These are phyloP conservation scores for Pseudocercospora cruenta DNA, from an alignment of 2,329 filamentous ascomycete species.

Conservation along the genomic window DNA sequence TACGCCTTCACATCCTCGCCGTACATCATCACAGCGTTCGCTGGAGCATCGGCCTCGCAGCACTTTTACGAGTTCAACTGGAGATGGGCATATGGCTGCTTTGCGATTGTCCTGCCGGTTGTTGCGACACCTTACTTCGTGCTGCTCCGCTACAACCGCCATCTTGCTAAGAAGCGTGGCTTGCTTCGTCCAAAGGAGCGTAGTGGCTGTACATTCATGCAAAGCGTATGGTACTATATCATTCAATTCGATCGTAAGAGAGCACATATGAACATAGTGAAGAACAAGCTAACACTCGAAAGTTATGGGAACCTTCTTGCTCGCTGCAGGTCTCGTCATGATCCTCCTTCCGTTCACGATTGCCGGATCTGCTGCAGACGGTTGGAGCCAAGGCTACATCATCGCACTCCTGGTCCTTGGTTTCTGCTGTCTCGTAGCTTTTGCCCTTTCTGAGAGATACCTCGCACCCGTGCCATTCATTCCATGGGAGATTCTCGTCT, in stretches of 20 bases:
- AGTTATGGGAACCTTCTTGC: constrained; percentile 64
- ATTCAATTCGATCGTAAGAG: constrained; percentile 64
- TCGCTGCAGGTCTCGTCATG: constrained; percentile 62
- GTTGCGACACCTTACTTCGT: constrained; percentile 63
- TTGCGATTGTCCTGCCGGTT: constrained; percentile 65
- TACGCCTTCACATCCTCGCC: constrained; percentile 66
- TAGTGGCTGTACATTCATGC: constrained; percentile 49
- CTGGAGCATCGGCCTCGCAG: constrained; percentile 46
- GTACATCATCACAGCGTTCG: constrained; percentile 68
- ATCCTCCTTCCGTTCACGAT: constrained; percentile 71
- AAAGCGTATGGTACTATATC: constrained; percentile 59
- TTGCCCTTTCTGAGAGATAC: constrained; percentile 45
- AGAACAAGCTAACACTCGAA: constrained; percentile 38
- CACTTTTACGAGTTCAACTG: constrained; percentile 50
- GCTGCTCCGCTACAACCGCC: constrained; percentile 62
- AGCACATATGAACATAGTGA: neutral
- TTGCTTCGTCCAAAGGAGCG: constrained; percentile 48
- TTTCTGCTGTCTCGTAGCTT: constrained; percentile 48
- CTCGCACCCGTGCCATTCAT: constrained; percentile 47
- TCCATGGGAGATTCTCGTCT: constrained; percentile 51
- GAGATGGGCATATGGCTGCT: constrained; percentile 71
- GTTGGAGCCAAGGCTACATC: constrained; percentile 44
- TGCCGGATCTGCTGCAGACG: constrained; percentile 35
- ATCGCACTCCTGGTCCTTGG: constrained; percentile 48
- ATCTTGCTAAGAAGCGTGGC: constrained; percentile 61